Evolutionary conservation across 805 yeast genomes (phyloP).

Genomic region (Hanseniaspora vineae): DNA sequence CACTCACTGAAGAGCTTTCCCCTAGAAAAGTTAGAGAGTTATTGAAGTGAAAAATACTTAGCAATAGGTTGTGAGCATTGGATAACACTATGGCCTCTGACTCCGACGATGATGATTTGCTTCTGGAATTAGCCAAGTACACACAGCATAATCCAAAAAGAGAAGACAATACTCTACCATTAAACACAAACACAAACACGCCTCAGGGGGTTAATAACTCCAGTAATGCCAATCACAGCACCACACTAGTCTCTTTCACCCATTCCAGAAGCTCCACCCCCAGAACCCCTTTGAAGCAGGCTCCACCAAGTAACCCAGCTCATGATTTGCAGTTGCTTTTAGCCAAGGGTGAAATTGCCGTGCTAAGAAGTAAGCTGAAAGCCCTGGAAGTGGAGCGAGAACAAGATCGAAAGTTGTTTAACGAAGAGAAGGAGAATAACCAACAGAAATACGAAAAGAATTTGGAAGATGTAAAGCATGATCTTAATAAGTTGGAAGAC

Average conservation of each 20-base stretch:
- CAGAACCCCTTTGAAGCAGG: no score
- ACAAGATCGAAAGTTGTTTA: slow-evolving; percentile 24
- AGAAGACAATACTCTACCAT: slow-evolving; percentile 3
- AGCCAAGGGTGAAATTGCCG: slow-evolving; percentile 72
- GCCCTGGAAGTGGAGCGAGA: slow-evolving; percentile 30
- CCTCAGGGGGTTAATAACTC: background rate
- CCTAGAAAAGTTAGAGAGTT: no score
- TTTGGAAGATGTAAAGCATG: slow-evolving; percentile 27
- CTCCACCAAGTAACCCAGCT: background rate
- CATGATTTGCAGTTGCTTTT: slow-evolving; percentile 18
- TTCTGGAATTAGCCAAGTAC: slow-evolving; percentile 35
- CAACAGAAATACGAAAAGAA: slow-evolving; percentile 23
- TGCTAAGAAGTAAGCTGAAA: slow-evolving; percentile 52
- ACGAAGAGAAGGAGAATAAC: slow-evolving; percentile 15
- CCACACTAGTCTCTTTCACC: background rate
- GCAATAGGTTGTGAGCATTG: no score
- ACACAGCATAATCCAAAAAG: slow-evolving; percentile 16
- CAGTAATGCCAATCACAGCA: background rate
- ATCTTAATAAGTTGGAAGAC: slow-evolving; percentile 33
- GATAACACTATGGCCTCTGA: slow-evolving; percentile 22
- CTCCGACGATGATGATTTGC: slow-evolving; percentile 30
- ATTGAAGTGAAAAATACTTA: no score
- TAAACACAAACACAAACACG: slow-evolving; percentile 1
- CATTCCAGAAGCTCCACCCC: no score
- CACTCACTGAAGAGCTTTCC: no score